phyloP scores from a whole-genome alignment of 116 monocot species.

The Posidonia oceanica region DNA sequence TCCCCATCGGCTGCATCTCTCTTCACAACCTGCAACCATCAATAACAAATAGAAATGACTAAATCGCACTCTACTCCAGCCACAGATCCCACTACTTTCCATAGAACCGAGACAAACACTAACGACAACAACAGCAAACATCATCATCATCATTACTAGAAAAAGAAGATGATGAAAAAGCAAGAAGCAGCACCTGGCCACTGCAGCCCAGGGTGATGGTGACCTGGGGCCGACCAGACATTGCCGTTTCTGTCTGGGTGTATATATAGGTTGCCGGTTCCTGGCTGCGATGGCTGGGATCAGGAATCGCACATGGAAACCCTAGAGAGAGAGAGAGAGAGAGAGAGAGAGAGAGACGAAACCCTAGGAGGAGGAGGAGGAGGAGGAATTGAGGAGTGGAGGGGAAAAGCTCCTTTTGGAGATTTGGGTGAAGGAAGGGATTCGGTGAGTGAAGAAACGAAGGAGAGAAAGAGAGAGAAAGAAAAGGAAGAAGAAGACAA shows the following conservation, averaged over 20 bases:
- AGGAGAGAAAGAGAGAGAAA: neutral
- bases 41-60: neutral
- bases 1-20: conserved; percentile 5
- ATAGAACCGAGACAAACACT: no score
- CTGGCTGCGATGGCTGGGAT: no score
- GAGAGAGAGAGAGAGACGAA: neutral
- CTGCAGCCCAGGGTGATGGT: conserved; percentile 75
- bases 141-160: no score
- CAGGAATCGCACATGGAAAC: neutral
- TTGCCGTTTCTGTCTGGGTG: neutral
- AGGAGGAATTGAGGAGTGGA: neutral
- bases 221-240: conserved; percentile 35
- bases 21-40: conserved; percentile 16
- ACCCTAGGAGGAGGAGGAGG: neutral
- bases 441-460: neutral
- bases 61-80: no score
- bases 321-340: neutral
- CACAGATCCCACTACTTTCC: no score
- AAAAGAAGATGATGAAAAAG: neutral
- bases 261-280: no score
- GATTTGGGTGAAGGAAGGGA: neutral
- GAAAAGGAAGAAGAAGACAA: neutral
- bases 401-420: neutral
- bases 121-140: no score
- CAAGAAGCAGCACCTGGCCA: conserved; percentile 37